Evolutionary conservation across 2,329 filamentous ascomycete species (phyloP).

Genomic region (Ophiostoma piceae): DNA sequence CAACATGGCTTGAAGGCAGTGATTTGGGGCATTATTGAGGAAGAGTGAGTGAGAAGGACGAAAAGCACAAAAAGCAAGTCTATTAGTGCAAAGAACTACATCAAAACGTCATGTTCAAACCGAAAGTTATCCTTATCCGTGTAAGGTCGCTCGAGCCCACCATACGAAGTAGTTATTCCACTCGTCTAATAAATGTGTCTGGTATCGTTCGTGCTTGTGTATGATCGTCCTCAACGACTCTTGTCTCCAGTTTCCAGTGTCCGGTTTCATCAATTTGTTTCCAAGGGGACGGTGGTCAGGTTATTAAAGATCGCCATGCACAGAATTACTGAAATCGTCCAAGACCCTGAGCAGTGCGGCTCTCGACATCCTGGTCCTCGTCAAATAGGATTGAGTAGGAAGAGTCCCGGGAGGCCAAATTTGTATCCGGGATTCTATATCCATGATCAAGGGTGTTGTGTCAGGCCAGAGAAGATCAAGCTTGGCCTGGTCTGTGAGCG

Average conservation of each 20-base stretch:
- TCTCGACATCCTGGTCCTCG: not conserved
- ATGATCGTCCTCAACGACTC: not conserved
- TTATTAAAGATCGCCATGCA: not conserved
- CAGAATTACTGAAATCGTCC: not conserved
- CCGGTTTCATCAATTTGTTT: slow-evolving; percentile 9
- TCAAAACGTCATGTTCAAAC: not conserved
- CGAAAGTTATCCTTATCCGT: not conserved
- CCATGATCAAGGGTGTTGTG: not conserved
- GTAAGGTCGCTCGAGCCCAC: not conserved
- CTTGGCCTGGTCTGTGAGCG: not conserved
- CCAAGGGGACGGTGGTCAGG: not conserved
- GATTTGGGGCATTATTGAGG: not conserved
- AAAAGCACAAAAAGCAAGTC: not conserved
- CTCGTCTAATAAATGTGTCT: not conserved
- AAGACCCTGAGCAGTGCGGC: not conserved
- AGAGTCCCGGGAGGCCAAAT: not conserved
- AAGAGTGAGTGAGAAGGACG: not conserved
- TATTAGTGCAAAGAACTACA: not conserved
- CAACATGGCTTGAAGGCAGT: not conserved
- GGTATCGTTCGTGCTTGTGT: not conserved
- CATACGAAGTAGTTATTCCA: not conserved
- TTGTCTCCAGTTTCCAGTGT: not conserved
- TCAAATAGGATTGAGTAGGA: not conserved
- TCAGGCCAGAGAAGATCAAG: not conserved
- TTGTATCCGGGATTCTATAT: too few relatives aligned